A percentile compares a stretch with the other conserved stretches of the same genome.
phyloP scores from a whole-genome alignment of 495 filamentous ascomycete genomes.

The Extremus antarcticus region DNA sequence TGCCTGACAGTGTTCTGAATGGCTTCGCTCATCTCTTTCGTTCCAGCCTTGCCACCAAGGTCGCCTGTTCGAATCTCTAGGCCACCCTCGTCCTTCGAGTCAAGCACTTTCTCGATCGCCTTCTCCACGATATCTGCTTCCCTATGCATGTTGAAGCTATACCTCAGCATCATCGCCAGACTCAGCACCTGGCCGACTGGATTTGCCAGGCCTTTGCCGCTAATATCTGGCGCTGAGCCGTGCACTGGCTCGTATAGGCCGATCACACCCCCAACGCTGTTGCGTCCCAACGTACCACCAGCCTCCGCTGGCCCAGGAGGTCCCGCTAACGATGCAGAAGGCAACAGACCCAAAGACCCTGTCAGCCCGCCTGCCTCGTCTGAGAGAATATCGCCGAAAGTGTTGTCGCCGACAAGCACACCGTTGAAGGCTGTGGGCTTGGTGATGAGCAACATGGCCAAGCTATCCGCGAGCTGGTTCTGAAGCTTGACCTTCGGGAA shows the following conservation, averaged over 20 bases:
- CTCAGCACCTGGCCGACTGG: constrained; percentile 26
- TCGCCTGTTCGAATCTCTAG: constrained; percentile 39
- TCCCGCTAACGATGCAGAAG: constrained; percentile 40
- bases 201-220: constrained; percentile 31
- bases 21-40: constrained; percentile 43
- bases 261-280: constrained; percentile 32
- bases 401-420: constrained; percentile 41
- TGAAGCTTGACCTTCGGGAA: constrained; percentile 38
- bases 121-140: constrained; percentile 43
- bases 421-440: constrained; percentile 41
- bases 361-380: constrained; percentile 41
- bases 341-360: constrained; percentile 40
- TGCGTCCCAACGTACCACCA: constrained; percentile 3
- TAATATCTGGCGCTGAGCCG: constrained; percentile 37
- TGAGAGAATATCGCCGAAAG: constrained; percentile 44
- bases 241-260: constrained; percentile 30
- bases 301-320: constrained; percentile 27
- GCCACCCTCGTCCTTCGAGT: constrained; percentile 32
- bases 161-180: constrained; percentile 47
- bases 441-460: constrained; percentile 39
- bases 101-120: constrained; percentile 42
- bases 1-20: constrained; percentile 22
- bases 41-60: constrained; percentile 43
- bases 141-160: constrained; percentile 40
- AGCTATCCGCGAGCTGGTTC: constrained; percentile 41